Evolutionary conservation across 495 filamentous ascomycete genomes (phyloP), one percentile per base, ranked within the genome.

Genomic region (Neurospora sublineolata): DNA sequence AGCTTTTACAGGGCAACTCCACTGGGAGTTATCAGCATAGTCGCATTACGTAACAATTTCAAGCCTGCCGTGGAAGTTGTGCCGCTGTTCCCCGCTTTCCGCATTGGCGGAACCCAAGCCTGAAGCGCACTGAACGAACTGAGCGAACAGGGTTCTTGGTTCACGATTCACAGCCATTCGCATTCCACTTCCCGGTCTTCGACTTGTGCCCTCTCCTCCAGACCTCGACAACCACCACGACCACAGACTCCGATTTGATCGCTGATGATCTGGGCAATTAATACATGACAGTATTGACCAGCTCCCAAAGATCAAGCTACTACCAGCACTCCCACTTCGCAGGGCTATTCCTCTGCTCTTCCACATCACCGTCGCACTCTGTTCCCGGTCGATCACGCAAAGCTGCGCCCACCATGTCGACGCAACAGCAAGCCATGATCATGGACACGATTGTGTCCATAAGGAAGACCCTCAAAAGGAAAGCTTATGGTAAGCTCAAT

Each of bases 351-450:
- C 23, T 16, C 23, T 27, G 12, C 12, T 30, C 23, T 60, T 2
- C 52, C 23, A 60, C 52, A 60, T 0, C 12, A 30, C 23, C 52
- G 52, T 16, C 52, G 46, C 46, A 60, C 52, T 30, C 23, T 16
- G 52, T 60, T 12, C 6, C 23, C 52, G 23, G 52, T 60, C 52
- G 52, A 60, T 60, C 23, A 23, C 52, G 52, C 52, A 60, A 60
- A 33, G 52, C 52, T 60, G 52, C 52, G 52, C 52, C 27, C 52
- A 72, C 33, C 10, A 80, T 80, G 78, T 75, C 78, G 73, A 76
- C 71, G 14, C 77, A 77, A 70, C 78, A 80, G 70, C 76, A 79
- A 36, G 77, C 77, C 39, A n/a, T 78, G 38, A 71, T 79, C 39
- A 73, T 77, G 72, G 77, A 80, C 16, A 79, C 78, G 14, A 68